Evolutionary conservation across 2,329 filamentous ascomycete species (phyloP).

Genomic region (Tympanopsis confertula): DNA sequence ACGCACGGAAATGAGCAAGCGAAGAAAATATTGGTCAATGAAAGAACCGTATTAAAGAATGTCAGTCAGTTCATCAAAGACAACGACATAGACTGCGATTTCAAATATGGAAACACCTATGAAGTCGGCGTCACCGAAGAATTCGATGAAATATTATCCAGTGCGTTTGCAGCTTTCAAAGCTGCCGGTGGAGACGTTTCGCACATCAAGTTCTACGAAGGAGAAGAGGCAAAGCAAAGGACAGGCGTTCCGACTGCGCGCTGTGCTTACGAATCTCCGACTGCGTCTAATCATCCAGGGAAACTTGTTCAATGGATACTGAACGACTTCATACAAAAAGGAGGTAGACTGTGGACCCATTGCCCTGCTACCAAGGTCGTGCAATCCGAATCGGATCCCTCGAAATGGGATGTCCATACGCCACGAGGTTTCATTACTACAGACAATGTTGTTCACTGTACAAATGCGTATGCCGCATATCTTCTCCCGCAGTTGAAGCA

Average conservation of each 20-base stretch:
- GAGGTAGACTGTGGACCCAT: slow-evolving; percentile 27
- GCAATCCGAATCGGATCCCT: slow-evolving; percentile 5
- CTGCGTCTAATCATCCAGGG: slow-evolving; percentile 33
- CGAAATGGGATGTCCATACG: slow-evolving; percentile 19
- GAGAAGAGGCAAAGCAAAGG: slow-evolving; percentile 20
- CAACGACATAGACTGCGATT: slow-evolving; percentile 29
- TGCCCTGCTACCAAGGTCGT: slow-evolving; percentile 21
- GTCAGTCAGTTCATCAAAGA: slow-evolving; percentile 26
- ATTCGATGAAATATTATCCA: slow-evolving; percentile 29
- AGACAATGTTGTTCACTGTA: slow-evolving; percentile 21
- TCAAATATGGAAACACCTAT: slow-evolving; percentile 30
- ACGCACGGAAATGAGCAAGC: slow-evolving; percentile 29
- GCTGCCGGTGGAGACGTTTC: slow-evolving; percentile 29
- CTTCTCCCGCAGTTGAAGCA: slow-evolving; percentile 19
- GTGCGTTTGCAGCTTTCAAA: slow-evolving; percentile 22
- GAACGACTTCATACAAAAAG: slow-evolving; percentile 19
- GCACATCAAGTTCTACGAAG: slow-evolving; percentile 24
- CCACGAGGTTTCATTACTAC: slow-evolving; percentile 17
- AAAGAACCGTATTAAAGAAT: slow-evolving; percentile 24
- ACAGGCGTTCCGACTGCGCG: slow-evolving; percentile 23
- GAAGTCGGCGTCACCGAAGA: slow-evolving; percentile 33
- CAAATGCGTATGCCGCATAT: slow-evolving; percentile 24
- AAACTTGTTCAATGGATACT: slow-evolving; percentile 36
- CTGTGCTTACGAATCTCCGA: slow-evolving; percentile 37
- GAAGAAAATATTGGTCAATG: slow-evolving; percentile 30